Conservation (phyloP, 352 stramenopile genomes). For the Globisporangium irregulare region DNA sequence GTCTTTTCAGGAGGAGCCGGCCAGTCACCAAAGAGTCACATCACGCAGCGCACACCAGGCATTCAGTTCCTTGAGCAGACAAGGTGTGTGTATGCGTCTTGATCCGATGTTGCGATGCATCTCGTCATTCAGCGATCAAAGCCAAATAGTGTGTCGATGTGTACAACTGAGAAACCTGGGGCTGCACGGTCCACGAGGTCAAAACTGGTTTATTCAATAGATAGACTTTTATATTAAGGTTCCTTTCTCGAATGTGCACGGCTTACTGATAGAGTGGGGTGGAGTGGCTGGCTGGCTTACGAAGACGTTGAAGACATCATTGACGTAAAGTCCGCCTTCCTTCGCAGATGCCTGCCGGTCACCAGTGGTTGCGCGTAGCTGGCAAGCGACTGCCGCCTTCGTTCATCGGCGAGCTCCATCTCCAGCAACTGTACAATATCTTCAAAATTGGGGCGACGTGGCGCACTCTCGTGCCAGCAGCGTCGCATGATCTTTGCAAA, state of each 20-base stretch:
- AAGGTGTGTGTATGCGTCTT: neutral
- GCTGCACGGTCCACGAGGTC: neutral
- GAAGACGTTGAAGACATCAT: slow-evolving; percentile 12
- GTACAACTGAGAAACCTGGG: neutral
- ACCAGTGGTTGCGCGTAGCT: slow-evolving; percentile 2
- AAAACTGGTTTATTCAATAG: slow-evolving; percentile 15
- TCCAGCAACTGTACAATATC: slow-evolving; percentile 78
- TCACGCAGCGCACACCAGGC: neutral
- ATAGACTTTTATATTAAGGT: slow-evolving; percentile 15
- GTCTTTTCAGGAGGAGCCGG: slow-evolving; percentile 2
- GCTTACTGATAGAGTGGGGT: neutral
- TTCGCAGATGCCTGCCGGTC: slow-evolving; percentile 10
- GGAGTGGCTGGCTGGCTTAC: neutral
- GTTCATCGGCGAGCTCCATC: slow-evolving; percentile 60
- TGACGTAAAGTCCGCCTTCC: slow-evolving; percentile 5
- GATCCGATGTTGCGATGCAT: neutral
- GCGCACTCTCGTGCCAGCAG: slow-evolving; percentile 70
- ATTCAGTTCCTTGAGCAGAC: neutral
- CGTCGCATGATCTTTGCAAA: slow-evolving; percentile 84
- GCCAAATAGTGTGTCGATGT: neutral
- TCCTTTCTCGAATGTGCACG: neutral
- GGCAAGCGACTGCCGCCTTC: slow-evolving; percentile 26
- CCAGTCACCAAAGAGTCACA: slow-evolving; percentile 3
- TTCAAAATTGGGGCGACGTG: slow-evolving; percentile 69
- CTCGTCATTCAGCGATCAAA: no score